These are phyloP conservation scores for Exobasidium rhododendri DNA, from an alignment of 1,284 basidiomycete species.

Conservation along the genomic window DNA sequence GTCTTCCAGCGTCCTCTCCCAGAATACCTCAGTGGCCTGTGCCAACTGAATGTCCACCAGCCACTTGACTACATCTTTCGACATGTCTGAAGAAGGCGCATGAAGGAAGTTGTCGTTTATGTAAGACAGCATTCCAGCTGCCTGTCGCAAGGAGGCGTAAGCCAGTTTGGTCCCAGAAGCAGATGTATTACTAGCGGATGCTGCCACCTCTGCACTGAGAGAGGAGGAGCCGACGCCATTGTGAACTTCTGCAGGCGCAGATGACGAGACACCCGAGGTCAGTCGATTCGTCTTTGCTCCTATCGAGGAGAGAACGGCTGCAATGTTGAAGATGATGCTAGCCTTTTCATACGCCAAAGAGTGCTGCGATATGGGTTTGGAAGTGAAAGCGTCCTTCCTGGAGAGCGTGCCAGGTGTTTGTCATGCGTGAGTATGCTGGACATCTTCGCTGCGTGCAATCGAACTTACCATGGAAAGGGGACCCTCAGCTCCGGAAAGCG, in stretches of 20 bases:
- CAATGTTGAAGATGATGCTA: slow-evolving; percentile 94
- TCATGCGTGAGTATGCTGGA: neutral
- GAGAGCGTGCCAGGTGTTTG: neutral
- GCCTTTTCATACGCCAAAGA: slow-evolving; percentile 98
- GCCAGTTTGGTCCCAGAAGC: slow-evolving; percentile 86
- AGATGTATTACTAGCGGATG: neutral
- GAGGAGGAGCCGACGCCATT: slow-evolving; percentile 20
- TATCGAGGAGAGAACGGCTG: slow-evolving; percentile 85
- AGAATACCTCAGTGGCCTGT: slow-evolving; percentile 93
- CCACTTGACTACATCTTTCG: slow-evolving; percentile 89
- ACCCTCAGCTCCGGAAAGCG: slow-evolving; percentile 94
- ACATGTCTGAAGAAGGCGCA: slow-evolving; percentile 94
- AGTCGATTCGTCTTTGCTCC: slow-evolving; percentile 69
- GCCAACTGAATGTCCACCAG: slow-evolving; percentile 80
- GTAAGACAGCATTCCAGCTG: slow-evolving; percentile 94
- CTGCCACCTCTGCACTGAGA: neutral
- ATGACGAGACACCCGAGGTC: slow-evolving; percentile 1
- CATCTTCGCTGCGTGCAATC: neutral
- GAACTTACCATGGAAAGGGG: slow-evolving; percentile 78
- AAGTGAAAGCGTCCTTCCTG: slow-evolving; percentile 87
- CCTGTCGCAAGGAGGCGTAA: slow-evolving; percentile 86
- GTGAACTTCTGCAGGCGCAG: neutral
- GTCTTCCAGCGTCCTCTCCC: slow-evolving; percentile 76
- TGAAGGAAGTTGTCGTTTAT: slow-evolving; percentile 99
- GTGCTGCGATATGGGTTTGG: slow-evolving; percentile 84